Evolutionary conservation across 345 rosid species (phyloP), one percentile per base, ranked within the genome.

Genomic region (Rhizophora apiculata): DNA sequence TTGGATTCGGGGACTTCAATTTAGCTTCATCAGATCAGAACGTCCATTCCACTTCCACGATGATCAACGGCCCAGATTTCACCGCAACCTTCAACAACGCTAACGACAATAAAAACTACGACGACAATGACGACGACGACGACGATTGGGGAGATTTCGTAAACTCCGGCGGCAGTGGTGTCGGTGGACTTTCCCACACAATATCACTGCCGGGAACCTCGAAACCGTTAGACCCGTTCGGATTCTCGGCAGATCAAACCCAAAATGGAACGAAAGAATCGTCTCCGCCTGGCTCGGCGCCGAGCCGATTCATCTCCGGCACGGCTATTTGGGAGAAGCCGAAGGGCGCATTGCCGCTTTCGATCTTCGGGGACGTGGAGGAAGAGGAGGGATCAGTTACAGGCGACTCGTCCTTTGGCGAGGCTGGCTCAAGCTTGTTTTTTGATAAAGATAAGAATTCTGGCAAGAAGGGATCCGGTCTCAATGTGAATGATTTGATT

Each of bases 111-210:
- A 43, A 43, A 43, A 11, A 43, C 49, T 11, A 2, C n/a, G 39
- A 9, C 30, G 37, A 15, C 15, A 11, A 43, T 15, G 18, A 3
- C n/a, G 39, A 13, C 39, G 72, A 69, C 37, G 98, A 88, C 31
- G 90, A 88, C 51, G 88, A 88, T 70, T 94, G 97, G 97, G 88
- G 95, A 67, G 97, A 89, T 60, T 94, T 91, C 79, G 71, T 85
- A 60, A 70, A 75, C 31, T 81, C 85, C 48, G 68, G 60, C 13
- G 30, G 24, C 22, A 30, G 61, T 64, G 67, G 68, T 26, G 8
- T 56, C 60, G 60, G 58, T 64, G 68, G 67, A 36, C 11, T 68
- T 31, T 55, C 78, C 46, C 73, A 67, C 64, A 43, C 67, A 27
- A 71, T 51, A 55, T 82, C 86, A 6, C 69, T 77, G 3, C 84